These are phyloP conservation scores for Penicillium corylophilum DNA, from an alignment of 2,329 filamentous ascomycete species.

Conservation along the genomic window DNA sequence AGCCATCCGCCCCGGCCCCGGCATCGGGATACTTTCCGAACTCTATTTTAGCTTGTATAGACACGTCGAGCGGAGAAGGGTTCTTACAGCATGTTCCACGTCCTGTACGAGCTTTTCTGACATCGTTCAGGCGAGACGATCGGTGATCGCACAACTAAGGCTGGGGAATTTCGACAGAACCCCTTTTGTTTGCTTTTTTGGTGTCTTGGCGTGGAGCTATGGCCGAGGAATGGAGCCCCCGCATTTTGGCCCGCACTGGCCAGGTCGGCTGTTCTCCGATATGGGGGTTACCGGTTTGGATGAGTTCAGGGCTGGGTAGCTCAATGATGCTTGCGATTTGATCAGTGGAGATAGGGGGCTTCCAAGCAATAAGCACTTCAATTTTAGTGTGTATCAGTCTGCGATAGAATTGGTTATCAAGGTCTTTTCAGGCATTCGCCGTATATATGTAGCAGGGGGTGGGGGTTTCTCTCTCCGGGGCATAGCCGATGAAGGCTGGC, in stretches of 20 bases:
- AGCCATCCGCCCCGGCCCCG: background rate
- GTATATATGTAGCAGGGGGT: too few relatives aligned
- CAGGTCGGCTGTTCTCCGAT: conserved; percentile 19
- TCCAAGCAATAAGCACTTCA: too few relatives aligned
- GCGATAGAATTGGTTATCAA: too few relatives aligned
- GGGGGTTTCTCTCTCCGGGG: too few relatives aligned
- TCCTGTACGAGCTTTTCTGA: conserved; percentile 16
- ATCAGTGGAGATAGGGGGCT: background rate
- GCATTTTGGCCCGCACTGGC: conserved; percentile 17
- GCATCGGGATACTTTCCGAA: conserved; percentile 8
- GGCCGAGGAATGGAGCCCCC: conserved; percentile 13
- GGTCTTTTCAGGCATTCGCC: too few relatives aligned
- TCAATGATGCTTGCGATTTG: background rate
- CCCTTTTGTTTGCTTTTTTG: conserved; percentile 9
- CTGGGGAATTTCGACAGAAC: background rate
- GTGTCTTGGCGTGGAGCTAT: conserved; percentile 9
- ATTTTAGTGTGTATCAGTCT: too few relatives aligned
- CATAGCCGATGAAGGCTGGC: too few relatives aligned
- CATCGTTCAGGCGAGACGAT: conserved; percentile 12
- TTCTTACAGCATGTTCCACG: conserved; percentile 15
- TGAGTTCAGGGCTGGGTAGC: background rate
- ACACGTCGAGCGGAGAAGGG: conserved; percentile 7
- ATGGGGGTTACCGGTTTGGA: background rate
- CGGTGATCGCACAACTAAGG: background rate
- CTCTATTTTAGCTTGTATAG: background rate